A percentile compares a stretch with the other conserved stretches of the same genome.
These are phyloP conservation scores for Phylloporus sp. DNA, from an alignment of 1,284 basidiomycete genomes.

Conservation along the genomic window DNA sequence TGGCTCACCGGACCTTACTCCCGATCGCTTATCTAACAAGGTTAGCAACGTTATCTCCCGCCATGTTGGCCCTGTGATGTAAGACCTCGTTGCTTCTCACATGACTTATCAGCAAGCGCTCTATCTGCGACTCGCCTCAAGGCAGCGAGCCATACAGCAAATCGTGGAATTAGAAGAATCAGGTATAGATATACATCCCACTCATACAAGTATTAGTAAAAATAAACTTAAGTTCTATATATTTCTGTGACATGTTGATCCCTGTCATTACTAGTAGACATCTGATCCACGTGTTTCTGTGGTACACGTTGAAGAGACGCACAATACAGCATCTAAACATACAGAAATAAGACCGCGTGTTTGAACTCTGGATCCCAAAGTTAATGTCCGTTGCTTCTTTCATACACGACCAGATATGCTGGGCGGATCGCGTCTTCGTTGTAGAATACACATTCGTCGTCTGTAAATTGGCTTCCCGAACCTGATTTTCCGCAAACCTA, in stretches of 20 bases:
- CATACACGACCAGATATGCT: conserved; percentile 38
- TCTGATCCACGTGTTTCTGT: neutral
- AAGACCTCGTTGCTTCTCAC: no score
- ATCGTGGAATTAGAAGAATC: neutral
- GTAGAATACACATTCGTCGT: conserved; percentile 38
- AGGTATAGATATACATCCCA: neutral
- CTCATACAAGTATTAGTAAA: neutral
- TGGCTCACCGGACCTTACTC: no score
- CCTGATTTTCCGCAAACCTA: conserved; percentile 31
- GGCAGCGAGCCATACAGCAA: no score
- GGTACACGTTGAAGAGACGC: neutral
- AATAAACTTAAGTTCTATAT: neutral
- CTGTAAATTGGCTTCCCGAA: conserved; percentile 15
- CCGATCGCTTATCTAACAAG: no score
- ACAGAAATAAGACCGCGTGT: neutral
- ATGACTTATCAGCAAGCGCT: no score
- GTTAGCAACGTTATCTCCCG: no score
- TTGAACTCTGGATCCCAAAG: no score
- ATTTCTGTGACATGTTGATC: neutral
- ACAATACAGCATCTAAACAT: neutral
- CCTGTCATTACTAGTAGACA: no score
- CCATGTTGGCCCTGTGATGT: no score
- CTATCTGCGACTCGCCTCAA: no score
- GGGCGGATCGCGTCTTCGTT: conserved; percentile 33
- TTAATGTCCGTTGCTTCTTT: conserved; percentile 11